Evolutionary conservation across 805 yeast species (phyloP).

Genomic region (Saccharomycopsis vini): DNA sequence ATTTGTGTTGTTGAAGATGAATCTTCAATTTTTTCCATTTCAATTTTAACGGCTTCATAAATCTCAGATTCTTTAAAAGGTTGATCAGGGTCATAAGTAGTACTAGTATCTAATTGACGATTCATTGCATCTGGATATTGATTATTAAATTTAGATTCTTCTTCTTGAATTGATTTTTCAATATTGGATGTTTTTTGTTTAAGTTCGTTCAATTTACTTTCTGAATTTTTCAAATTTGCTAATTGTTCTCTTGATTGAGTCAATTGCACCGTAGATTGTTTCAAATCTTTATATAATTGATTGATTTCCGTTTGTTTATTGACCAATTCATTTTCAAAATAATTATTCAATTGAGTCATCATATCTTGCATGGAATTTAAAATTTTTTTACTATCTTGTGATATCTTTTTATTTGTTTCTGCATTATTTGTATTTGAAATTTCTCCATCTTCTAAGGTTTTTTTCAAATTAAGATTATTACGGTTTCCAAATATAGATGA

Average conservation of each 20-base stretch:
- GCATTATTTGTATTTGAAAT: background rate
- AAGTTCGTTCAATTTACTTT: constrained; percentile 37
- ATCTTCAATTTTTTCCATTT: constrained; percentile 26
- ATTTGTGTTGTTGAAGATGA: background rate
- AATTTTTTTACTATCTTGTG: constrained; percentile 33
- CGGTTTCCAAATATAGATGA: too few species aligned
- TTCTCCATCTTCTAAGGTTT: background rate
- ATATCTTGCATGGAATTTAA: constrained; percentile 43
- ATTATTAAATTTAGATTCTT: constrained; percentile 45
- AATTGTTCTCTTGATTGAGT: constrained; percentile 38
- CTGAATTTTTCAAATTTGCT: constrained; percentile 43
- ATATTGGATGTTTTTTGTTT: constrained; percentile 50
- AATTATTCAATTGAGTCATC: constrained; percentile 43
- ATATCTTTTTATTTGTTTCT: constrained; percentile 9
- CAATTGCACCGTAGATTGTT: constrained; percentile 46
- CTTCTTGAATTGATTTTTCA: constrained; percentile 55
- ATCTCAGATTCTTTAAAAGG: constrained; percentile 70
- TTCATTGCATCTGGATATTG: constrained; percentile 31
- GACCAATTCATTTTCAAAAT: constrained; percentile 49
- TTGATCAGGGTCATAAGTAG: constrained; percentile 74
- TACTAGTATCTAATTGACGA: constrained; percentile 29
- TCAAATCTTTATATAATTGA: constrained; percentile 44
- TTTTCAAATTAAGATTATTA: background rate
- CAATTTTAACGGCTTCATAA: constrained; percentile 45
- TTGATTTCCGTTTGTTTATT: constrained; percentile 44